phyloP scores from a whole-genome alignment of 305 asterid species.

The Solanum chacoense region DNA sequence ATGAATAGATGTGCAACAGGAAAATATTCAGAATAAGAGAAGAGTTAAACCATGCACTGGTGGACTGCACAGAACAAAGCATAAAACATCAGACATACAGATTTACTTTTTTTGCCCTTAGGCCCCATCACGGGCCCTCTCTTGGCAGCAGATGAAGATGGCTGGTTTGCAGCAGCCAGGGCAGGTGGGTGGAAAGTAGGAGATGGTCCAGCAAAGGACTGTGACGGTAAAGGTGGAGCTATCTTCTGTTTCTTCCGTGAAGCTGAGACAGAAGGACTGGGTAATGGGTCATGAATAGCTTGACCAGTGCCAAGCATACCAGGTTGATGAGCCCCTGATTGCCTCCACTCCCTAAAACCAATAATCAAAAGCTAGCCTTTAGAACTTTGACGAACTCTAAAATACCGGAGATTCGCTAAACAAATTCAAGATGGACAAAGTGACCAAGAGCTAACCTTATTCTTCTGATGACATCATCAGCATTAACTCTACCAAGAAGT shows the following conservation, averaged over 20 bases:
- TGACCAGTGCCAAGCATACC: conserved; percentile 51
- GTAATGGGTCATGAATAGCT: conserved; percentile 57
- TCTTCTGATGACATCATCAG: conserved; percentile 64
- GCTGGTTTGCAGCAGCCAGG: conserved; percentile 45
- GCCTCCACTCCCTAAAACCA: conserved; percentile 68
- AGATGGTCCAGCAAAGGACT: conserved; percentile 69
- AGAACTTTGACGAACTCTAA: background rate
- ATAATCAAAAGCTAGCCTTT: background rate
- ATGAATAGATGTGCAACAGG: conserved; percentile 6
- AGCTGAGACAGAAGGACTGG: conserved; percentile 79
- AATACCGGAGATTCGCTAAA: background rate
- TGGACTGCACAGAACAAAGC: background rate
- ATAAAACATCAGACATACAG: conserved; percentile 32
- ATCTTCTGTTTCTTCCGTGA: conserved; percentile 73
- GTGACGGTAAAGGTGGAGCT: conserved; percentile 48
- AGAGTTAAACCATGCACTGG: conserved; percentile 4
- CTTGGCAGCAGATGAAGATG: conserved; percentile 48
- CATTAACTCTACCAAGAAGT: conserved; percentile 58
- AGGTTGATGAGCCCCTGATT: conserved; percentile 49
- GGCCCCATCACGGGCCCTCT: conserved; percentile 43
- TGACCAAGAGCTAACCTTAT: conserved; percentile 46
- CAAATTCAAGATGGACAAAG: background rate
- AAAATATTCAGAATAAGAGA: background rate
- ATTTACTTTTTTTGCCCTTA: conserved; percentile 51
- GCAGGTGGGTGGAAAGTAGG: conserved; percentile 55